Evolutionary conservation across 352 stramenopile species (phyloP).

Genomic region (Phytophthora lateralis): DNA sequence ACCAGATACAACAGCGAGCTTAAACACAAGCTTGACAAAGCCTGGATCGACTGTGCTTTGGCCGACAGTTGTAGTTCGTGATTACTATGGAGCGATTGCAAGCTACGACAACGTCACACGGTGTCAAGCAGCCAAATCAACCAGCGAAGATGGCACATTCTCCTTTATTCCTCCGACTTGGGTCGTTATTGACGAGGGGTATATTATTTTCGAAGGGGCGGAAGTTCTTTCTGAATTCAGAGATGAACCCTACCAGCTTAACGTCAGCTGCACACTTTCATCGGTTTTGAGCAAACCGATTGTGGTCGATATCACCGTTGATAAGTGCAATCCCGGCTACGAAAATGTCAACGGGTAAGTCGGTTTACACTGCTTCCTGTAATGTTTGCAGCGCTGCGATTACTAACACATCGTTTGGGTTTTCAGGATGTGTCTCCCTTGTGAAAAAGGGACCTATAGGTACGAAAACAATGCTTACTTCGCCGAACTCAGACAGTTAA

Average conservation of each 20-base stretch:
- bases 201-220: conserved; percentile 55
- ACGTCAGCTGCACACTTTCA: conserved; percentile 50
- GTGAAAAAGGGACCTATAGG: conserved; percentile 73
- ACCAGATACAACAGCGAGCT: not conserved
- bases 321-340: conserved; percentile 63
- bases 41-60: conserved; percentile 38
- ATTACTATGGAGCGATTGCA: conserved; percentile 66
- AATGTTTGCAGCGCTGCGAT: not conserved
- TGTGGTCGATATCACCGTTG: conserved; percentile 50
- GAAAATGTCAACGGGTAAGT: conserved; percentile 65
- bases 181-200: conserved; percentile 40
- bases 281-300: conserved; percentile 6
- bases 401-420: conserved; percentile 9
- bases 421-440: conserved; percentile 53
- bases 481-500: not conserved
- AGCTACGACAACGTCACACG: conserved; percentile 49
- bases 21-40: conserved; percentile 18
- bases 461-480: conserved; percentile 13
- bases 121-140: conserved; percentile 26
- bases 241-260: conserved; percentile 40
- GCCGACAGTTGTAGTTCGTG: conserved; percentile 64
- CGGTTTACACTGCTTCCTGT: not conserved
- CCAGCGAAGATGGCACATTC: conserved; percentile 42
- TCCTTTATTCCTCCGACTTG: conserved; percentile 44
- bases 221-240: conserved; percentile 43